Base-by-base conservation (phyloP, 1,139 yeast species). In the Zygoascus sp. region DNA sequence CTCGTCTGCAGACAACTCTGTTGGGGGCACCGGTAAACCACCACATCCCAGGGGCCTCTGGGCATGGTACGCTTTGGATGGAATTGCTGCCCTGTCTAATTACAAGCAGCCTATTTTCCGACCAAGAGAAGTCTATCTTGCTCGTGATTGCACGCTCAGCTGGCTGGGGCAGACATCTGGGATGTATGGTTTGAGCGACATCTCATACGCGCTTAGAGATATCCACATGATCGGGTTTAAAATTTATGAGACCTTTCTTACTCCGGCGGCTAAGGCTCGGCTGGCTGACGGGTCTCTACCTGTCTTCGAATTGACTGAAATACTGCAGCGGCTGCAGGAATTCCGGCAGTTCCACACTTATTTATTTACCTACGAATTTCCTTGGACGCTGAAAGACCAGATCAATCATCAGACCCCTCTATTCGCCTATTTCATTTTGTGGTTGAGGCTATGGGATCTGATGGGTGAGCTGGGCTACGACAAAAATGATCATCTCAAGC, bases 1-100 rank as follows among this genome's bases (percentile, higher is more conserved):
- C 8, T 4, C 17, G n/a, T 11, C 13, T 16, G 13, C 17, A 3
- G 17, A 30, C 17, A 30, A 15, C 34, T 7, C 34, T 3, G 8
- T 13, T 30, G 16, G 34, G n/a, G n/a, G n/a, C n/a, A n/a, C n/a
- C 15, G n/a, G 16, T n/a, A 11, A n/a, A 15, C 3, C 17, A n/a
- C 5, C 8, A 9, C 25, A 20, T 35, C 39, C 39, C n/a, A 8
- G 25, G 16, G 22, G 27, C 2, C n/a, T 35, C 5, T 35, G 39
- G 39, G n/a, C 17, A 9, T 35, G 39, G 39, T 35, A 35, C 13
- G 22, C 39, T 20, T n/a, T 35, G 13, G 39, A 35, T 13, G 22
- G 25, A 35, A 7, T 35, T 2, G 9, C 20, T 11, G 23, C 39
- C 4, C 25, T 35, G 27, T 20, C 22, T 21, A 19, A 13, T 20